Base-by-base conservation (phyloP, 495 filamentous ascomycete species). In the Hypoxylon cercidicola region DNA sequence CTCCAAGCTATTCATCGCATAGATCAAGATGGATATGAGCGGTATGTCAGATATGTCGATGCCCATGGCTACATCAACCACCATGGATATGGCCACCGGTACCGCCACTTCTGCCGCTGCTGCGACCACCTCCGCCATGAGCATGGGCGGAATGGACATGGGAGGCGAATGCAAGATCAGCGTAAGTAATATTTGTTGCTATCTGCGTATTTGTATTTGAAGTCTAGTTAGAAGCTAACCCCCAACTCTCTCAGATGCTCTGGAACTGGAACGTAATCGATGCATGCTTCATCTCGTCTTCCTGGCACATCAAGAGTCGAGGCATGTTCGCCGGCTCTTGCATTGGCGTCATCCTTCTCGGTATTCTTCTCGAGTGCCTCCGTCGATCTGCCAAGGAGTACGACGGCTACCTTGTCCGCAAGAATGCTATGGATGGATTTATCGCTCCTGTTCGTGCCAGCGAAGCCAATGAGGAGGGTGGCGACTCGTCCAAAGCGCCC, bases 361-460 rank as follows among this genome's bases (percentile, higher is more conserved):
- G 73, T 46, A 64, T 81, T 16, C 1, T 55, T 11, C 77, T 81
- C 61, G 79, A 81, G 63, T 44, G 85, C 50, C 77, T 91, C 6
- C 85, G 89, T 18, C 86, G 88, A 11, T 20, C 79, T 1, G 77
- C 78, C 39, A 81, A 85, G 56, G 87, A 88, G 71, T 91, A 87
- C 66, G 88, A 91, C 62, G 72, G 78, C n/a, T 84, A 80, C 59
- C 79, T 89, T 23, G 23, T 88, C 35, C 79, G 77, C 20, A 72
- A 75, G 64, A 72, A 80, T 30, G 8, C 39, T 21, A 55, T 60
- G 2, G 56, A 67, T 16, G 15, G 62, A 25, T 3, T 56, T 32
- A 15, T 51, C 34, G 46, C 15, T 79, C 84, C 41, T 5, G 23
- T 37, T 34, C 49, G 65, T 15, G 1, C 39, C 9, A 23, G 19